A percentile compares a stretch with the other conserved stretches of the same genome.
phyloP scores from a whole-genome alignment of 1,284 basidiomycete species.

The Melanopsichium pennsylvanicum region DNA sequence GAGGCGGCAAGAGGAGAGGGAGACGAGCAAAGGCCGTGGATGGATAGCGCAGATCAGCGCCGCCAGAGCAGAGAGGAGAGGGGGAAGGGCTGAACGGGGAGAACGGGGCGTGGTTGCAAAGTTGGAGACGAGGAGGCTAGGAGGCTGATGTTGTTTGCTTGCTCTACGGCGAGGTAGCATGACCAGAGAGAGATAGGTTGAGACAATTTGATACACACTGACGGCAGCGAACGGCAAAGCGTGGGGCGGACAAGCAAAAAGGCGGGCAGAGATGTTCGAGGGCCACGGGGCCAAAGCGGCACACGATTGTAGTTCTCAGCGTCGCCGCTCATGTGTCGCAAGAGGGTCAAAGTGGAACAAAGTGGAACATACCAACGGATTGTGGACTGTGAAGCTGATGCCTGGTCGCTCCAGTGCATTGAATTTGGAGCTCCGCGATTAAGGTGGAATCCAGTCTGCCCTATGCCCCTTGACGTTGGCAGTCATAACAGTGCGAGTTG shows the following conservation, averaged over 20 bases:
- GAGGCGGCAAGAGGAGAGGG: background rate
- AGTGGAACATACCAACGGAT: slow-evolving; percentile 7
- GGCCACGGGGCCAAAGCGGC: too few relatives aligned
- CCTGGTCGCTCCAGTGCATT: too few relatives aligned
- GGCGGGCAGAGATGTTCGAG: too few relatives aligned
- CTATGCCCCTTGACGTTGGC: background rate
- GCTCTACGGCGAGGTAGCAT: slow-evolving; percentile 1
- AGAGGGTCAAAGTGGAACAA: too few relatives aligned
- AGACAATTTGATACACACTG: background rate
- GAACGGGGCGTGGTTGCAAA: background rate
- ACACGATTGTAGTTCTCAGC: too few relatives aligned
- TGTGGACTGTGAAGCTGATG: too few relatives aligned
- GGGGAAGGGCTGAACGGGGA: background rate
- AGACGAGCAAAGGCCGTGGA: background rate
- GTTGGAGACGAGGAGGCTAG: background rate
- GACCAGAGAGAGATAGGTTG: slow-evolving; percentile 2
- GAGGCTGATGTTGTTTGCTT: slow-evolving; percentile 3
- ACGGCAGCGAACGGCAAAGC: too few relatives aligned
- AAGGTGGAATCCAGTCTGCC: background rate
- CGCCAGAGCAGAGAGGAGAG: too few relatives aligned
- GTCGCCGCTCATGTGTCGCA: too few relatives aligned
- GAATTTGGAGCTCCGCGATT: slow-evolving; percentile 9
- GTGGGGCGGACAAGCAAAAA: background rate
- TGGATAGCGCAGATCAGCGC: too few relatives aligned
- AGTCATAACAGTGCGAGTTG: too few relatives aligned